Evolutionary conservation across 2,329 filamentous ascomycete genomes (phyloP).

Genomic region (Torrubiella hemipterigena): DNA sequence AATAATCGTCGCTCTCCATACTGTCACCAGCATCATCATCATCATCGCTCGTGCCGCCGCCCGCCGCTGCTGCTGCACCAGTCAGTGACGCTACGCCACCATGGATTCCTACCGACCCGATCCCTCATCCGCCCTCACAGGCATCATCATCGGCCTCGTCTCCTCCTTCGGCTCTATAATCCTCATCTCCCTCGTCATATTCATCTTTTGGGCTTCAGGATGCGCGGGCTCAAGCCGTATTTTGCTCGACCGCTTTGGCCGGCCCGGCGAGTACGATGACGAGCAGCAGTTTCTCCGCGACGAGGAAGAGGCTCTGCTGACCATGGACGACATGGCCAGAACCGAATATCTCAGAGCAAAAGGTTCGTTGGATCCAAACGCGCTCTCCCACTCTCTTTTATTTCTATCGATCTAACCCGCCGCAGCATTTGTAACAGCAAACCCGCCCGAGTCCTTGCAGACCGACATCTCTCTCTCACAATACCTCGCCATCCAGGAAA

Average conservation of each 20-base stretch:
- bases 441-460: constrained; percentile 87
- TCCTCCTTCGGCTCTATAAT: constrained; percentile 89
- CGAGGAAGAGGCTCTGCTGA: constrained; percentile 87
- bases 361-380: constrained; percentile 42
- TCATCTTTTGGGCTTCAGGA: constrained; percentile 72
- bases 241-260: constrained; percentile 81
- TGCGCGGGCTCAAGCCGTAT: constrained; percentile 73
- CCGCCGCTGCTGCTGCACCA: too few species aligned
- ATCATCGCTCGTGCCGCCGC: too few species aligned
- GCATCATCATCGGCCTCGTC: constrained; percentile 87
- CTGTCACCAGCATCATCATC: too few species aligned
- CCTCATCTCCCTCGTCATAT: constrained; percentile 72
- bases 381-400: not conserved
- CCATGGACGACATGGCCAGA: constrained; percentile 87
- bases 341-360: constrained; percentile 91
- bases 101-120: constrained; percentile 17
- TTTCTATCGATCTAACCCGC: not conserved
- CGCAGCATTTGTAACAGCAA: constrained; percentile 81
- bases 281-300: constrained; percentile 90
- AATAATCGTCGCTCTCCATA: too few species aligned
- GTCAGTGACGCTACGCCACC: constrained; percentile 11
- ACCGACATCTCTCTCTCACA: constrained; percentile 97
- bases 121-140: constrained; percentile 43
- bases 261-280: constrained; percentile 94
- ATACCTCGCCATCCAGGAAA: constrained; percentile 96